Evolutionary conservation across 2,329 filamentous ascomycete genomes (phyloP), one percentile per base, ranked within the genome.

Genomic region (Cordyceps tenuipes): DNA sequence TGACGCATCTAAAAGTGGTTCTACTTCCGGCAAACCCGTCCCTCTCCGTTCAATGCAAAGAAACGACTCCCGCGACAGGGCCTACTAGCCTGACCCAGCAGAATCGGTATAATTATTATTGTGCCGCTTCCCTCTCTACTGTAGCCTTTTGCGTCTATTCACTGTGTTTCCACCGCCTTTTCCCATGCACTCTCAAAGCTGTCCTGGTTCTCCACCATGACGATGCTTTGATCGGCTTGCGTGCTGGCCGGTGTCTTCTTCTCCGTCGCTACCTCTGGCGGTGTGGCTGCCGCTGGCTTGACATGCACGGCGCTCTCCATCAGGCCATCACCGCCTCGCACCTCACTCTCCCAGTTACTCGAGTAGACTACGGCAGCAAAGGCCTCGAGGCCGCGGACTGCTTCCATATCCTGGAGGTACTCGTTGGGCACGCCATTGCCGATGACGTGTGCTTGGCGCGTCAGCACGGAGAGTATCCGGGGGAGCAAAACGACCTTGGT

Each of bases 311-410:
- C 72, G 57, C 71, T 75, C 17, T 70, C 72, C 68, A 73, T 70
- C 46, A 76, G 66, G 21, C 68, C 75, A 43, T 82, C 39, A 15
- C 15, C 78, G 29, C 81, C 76, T 17, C 74, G 77, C 60, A 87
- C 82, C 73, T 87, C 84, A 63, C 78, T 84, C 71, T 86, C 82
- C 84, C 84, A 94, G 71, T 95, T 94, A 70, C 88, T 92, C 55
- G 86, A 90, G 72, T 94, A 95, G 44, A 95, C 90, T 1, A 95
- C 88, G 1, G 91, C 90, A 1, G 90, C 88, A 70, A 95, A 95
- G 0, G 88, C 89, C 70, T 92, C 88, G 10, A 95, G 78, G 63
- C 92, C 89, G 31, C 82, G 79, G 44, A 92, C 88, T 57, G 80
- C 74, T 73, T 95, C 90, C 80, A 95, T 90, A 44, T 86, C 84